Evolutionary conservation across 2,329 filamentous ascomycete species (phyloP), one percentile per base, ranked within the genome.

Genomic region (Capronia americana): DNA sequence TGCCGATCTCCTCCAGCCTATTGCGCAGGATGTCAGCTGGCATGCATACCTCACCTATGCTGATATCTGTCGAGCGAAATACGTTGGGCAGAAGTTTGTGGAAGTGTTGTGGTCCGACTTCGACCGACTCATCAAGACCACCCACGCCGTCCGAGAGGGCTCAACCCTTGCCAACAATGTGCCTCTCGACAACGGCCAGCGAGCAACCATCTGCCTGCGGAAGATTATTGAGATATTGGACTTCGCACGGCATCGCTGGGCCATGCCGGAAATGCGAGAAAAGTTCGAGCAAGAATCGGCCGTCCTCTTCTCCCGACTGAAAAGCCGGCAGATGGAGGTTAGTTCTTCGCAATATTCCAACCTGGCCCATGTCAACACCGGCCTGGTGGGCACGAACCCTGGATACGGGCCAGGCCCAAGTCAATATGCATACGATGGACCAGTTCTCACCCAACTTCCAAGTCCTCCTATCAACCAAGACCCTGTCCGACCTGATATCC

Each of bases 21-120:
- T 92, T 54, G 84, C 91, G 26, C 84, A 85, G 64, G 84, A 86
- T 70, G 77, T 85, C 3, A 79, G 82, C 34, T 85, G 88, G 67
- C 83, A 85, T 17, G 86, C 89, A 4, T 90, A 94, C 59, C 87
- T 95, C 73, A 94, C 92, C 0, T 97, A 93, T 73, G 90, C 96
- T 74, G 94, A 97, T 75, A 91, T 93, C 1, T 85, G 96, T 74
- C 88, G 93, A 60, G 89, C 92, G 1, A 95, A 92, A 74, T 96
- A 87, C 78, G 85, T 87, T 1, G 85, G 84, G 17, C 80, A 81
- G 53, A 84, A 86, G 61, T 85, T 89, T 60, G 78, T 88, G 30
- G 82, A 86, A 65, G 79, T 87, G 1, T 74, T 89, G 24, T 82
- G 81, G 62, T 80, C 83, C n/a, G 83, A 85, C 71, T 80, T 82